A percentile compares a stretch with the other conserved stretches of the same genome.
phyloP scores from a whole-genome alignment of 768 basidiomycete species.

The Amanita exitialis region DNA sequence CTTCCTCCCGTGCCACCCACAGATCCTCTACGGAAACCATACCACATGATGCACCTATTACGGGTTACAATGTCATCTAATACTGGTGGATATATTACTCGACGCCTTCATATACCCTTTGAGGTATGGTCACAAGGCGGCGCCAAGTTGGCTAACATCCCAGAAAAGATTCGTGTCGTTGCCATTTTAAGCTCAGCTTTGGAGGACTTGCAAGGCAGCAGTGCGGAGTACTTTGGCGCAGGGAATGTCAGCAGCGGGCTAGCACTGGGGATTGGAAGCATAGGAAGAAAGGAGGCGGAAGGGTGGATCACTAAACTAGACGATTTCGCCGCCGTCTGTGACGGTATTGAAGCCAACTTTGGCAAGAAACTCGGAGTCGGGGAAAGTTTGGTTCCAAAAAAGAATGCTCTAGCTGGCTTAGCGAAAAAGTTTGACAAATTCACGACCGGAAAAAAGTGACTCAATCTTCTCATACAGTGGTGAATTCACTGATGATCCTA shows the following conservation, averaged over 20 bases:
- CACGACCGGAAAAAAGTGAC: conserved; percentile 82
- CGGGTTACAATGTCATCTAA: conserved; percentile 68
- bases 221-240: conserved; percentile 67
- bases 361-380: conserved; percentile 85
- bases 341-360: conserved; percentile 70
- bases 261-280: conserved; percentile 64
- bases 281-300: conserved; percentile 71
- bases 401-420: conserved; percentile 68
- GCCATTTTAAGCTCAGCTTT: conserved; percentile 70
- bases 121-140: conserved; percentile 91
- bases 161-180: conserved; percentile 82
- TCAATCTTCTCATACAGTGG: neutral
- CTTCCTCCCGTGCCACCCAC: conserved; percentile 63
- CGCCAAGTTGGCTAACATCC: conserved; percentile 70
- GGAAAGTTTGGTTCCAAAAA: conserved; percentile 79
- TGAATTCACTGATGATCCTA: neutral
- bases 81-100: conserved; percentile 84
- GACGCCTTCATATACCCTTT: conserved; percentile 76
- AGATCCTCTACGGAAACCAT: conserved; percentile 74
- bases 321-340: conserved; percentile 71
- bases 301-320: conserved; percentile 71
- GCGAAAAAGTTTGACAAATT: conserved; percentile 73
- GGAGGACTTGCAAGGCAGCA: conserved; percentile 66
- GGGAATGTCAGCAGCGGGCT: conserved; percentile 70
- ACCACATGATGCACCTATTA: conserved; percentile 82